phyloP scores from a whole-genome alignment of 129 eudicot genomes.

The Lactuca sativa region DNA sequence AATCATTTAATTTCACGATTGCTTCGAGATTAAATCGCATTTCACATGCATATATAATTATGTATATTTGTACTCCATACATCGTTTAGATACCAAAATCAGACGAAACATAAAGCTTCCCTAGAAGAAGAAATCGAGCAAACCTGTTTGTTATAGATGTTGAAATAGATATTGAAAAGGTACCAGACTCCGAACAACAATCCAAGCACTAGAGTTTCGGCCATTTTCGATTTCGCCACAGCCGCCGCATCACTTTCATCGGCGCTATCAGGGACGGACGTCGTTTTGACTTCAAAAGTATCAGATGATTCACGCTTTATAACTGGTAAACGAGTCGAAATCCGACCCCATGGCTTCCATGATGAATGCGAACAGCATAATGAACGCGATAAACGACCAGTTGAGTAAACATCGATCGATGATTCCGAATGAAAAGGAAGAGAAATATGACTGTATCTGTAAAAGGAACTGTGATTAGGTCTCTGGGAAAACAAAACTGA shows the following conservation, averaged over 20 bases:
- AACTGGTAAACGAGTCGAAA: slow-evolving; percentile 36
- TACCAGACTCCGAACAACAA: slow-evolving; percentile 76
- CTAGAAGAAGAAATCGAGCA: neutral
- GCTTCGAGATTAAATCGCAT: neutral
- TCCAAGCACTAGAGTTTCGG: slow-evolving; percentile 58
- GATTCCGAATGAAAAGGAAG: slow-evolving; percentile 15
- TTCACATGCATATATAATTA: neutral
- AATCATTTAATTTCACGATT: neutral
- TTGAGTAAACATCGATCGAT: slow-evolving; percentile 9
- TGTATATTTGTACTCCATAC: neutral
- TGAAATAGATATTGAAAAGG: slow-evolving; percentile 86
- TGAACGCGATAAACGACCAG: slow-evolving; percentile 28
- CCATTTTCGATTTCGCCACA: slow-evolving; percentile 32
- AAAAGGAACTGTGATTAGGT: slow-evolving; percentile 19
- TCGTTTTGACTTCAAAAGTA: slow-evolving; percentile 45
- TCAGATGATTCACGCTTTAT: slow-evolving; percentile 36
- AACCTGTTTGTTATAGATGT: slow-evolving; percentile 93
- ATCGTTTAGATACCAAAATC: neutral
- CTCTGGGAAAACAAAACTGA: slow-evolving; percentile 41
- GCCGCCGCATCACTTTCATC: slow-evolving; percentile 35
- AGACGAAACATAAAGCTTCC: slow-evolving; percentile 4
- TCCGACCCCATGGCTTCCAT: slow-evolving; percentile 36
- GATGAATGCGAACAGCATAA: slow-evolving; percentile 32
- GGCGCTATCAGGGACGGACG: slow-evolving; percentile 43
- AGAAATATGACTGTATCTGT: slow-evolving; percentile 37